These are phyloP conservation scores for Cystobasidium tubakii DNA, from an alignment of 768 basidiomycete genomes.

Conservation along the genomic window DNA sequence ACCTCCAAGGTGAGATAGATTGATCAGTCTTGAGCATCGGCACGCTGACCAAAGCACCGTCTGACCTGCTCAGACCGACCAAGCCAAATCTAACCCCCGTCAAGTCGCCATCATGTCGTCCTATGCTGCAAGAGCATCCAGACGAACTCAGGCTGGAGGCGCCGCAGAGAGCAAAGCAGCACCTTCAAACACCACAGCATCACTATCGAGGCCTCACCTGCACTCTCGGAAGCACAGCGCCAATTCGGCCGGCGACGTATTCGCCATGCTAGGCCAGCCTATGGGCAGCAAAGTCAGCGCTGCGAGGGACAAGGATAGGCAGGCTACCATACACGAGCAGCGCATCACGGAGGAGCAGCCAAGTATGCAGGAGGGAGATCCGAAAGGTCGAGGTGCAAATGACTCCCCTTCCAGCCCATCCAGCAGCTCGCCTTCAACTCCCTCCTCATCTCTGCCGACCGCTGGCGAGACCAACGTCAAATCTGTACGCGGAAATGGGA, in stretches of 20 bases:
- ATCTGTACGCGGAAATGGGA: neutral
- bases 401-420: neutral
- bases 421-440: conserved; percentile 3
- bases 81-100: neutral
- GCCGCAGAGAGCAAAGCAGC: neutral
- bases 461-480: neutral
- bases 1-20: neutral
- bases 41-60: too few relatives aligned
- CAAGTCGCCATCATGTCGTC: conserved; percentile 14
- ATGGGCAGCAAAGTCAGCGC: conserved; percentile 14
- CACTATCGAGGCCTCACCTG: neutral
- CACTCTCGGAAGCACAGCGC: conserved; percentile 26
- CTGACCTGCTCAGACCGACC: neutral
- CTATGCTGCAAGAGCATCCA: conserved; percentile 5
- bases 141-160: neutral
- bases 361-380: neutral
- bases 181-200: neutral
- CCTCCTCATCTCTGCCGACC: neutral
- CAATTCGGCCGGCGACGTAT: conserved; percentile 34
- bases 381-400: neutral
- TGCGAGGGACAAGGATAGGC: conserved; percentile 3
- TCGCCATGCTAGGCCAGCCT: conserved; percentile 25
- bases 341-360: neutral
- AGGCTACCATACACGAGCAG: neutral
- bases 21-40: neutral